Evolutionary conservation across 768 basidiomycete genomes (phyloP).

Genomic region (Naematelia aurantialba): DNA sequence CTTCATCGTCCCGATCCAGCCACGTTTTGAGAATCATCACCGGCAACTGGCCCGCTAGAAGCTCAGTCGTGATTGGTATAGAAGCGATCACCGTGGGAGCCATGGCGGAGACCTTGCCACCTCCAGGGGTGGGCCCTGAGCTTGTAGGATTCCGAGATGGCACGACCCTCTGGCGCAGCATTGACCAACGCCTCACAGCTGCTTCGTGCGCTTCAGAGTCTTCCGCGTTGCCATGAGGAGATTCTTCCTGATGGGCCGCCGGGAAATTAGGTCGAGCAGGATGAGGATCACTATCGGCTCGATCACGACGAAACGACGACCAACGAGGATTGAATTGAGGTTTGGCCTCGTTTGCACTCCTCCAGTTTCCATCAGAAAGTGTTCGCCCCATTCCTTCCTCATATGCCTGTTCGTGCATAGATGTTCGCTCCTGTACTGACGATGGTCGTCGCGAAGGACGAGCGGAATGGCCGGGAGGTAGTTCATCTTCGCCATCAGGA

Average conservation of each 20-base stretch:
- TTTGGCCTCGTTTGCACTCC: slow-evolving; percentile 7
- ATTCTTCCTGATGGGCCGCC: background rate
- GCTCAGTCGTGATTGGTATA: slow-evolving; percentile 48
- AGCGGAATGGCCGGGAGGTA: slow-evolving; percentile 41
- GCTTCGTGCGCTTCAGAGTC: slow-evolving; percentile 9
- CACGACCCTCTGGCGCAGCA: slow-evolving; percentile 35
- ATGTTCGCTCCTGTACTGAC: slow-evolving; percentile 6
- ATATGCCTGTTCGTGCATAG: slow-evolving; percentile 11
- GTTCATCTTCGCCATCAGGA: slow-evolving; percentile 44
- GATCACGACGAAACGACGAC: background rate
- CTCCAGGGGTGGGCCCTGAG: slow-evolving; percentile 20
- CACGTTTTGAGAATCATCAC: slow-evolving; percentile 51
- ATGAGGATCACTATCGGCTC: slow-evolving; percentile 5
- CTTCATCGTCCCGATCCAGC: slow-evolving; percentile 51
- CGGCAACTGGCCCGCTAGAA: slow-evolving; percentile 47
- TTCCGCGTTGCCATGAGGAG: slow-evolving; percentile 13
- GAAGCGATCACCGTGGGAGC: slow-evolving; percentile 38
- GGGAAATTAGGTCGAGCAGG: background rate
- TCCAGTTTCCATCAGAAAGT: slow-evolving; percentile 13
- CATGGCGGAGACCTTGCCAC: slow-evolving; percentile 31
- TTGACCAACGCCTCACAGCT: slow-evolving; percentile 42
- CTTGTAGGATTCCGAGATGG: slow-evolving; percentile 18
- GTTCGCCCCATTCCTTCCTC: background rate
- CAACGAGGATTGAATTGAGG: background rate
- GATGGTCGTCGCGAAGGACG: slow-evolving; percentile 17